phyloP scores from a whole-genome alignment of 495 filamentous ascomycete genomes.

The Viridothelium virens region DNA sequence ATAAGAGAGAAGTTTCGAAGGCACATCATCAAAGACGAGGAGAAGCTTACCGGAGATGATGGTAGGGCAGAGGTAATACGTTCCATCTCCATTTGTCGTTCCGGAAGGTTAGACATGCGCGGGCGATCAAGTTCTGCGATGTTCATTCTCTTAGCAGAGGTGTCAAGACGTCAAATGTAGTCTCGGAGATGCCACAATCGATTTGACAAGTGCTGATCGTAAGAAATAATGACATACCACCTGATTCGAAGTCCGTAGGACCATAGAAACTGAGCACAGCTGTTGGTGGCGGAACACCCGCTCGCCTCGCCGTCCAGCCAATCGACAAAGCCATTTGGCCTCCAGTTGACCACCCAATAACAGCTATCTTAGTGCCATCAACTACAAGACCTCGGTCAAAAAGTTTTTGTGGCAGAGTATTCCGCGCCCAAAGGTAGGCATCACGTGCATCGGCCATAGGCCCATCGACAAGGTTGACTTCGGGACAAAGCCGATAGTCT shows the following conservation, averaged over 20 bases:
- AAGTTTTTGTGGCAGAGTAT: neutral
- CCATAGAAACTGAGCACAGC: conserved; percentile 12
- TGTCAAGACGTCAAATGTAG: too few relatives aligned
- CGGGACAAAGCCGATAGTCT: conserved; percentile 16
- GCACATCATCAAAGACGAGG: too few relatives aligned
- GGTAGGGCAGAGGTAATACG: too few relatives aligned
- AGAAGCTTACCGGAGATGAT: too few relatives aligned
- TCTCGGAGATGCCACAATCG: too few relatives aligned
- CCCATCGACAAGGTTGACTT: conserved; percentile 3
- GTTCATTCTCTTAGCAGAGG: too few relatives aligned
- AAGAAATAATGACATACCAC: too few relatives aligned
- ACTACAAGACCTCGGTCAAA: neutral
- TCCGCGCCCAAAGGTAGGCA: conserved; percentile 1
- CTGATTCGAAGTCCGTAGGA: conserved; percentile 10
- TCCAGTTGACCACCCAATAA: conserved; percentile 12
- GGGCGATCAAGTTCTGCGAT: too few relatives aligned
- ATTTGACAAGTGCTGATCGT: too few relatives aligned
- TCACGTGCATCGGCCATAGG: conserved; percentile 10
- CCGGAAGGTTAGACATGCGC: too few relatives aligned
- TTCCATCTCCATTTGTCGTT: too few relatives aligned
- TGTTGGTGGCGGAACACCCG: neutral
- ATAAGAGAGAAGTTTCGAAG: too few relatives aligned
- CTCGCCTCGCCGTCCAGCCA: neutral
- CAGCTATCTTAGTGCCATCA: neutral
- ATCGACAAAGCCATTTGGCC: conserved; percentile 12